Base-by-base conservation (phyloP, 1,284 basidiomycete genomes). In the Lignosus rhinocerotis region DNA sequence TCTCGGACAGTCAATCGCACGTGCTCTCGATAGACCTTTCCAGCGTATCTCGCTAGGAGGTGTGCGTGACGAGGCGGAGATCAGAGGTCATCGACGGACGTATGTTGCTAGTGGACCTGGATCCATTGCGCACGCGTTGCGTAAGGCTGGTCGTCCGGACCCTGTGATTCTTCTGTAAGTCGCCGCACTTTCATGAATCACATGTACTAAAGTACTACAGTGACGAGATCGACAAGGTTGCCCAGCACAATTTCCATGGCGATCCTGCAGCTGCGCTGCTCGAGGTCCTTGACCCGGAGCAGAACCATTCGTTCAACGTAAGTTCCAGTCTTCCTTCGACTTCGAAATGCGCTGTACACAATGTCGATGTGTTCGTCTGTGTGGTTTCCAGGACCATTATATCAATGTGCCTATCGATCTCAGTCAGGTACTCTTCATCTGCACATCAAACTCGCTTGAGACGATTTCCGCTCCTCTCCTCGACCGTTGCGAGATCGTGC, bases 21-120 rank as follows among this genome's bases (percentile, higher is more conserved):
- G 87, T 46, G 90, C 93, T 0, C 80, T 96, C 16, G 80, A 83
- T 55, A 78, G 93, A 58, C 92, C 94, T 0, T 96, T 96, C 82
- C 93, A 94, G 73, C 85, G 94, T 38, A 94, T 96, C 69, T 92
- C 92, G n/a, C 83, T 96, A 1, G 94, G 94, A 41, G 94, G 94
- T 53, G 88, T 96, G 11, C 84, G 92, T 8, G 94, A 96, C 66
- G 94, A 96, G 63, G 93, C 92, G 5, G 94, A 96, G 74, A 94
- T 96, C 67, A 84, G 88, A 59, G 93, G 93, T 14, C 94, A 96
- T 66, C 78, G 94, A 55, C 80, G 94, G 59, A 96, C 94, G n/a
- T 96, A 95, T 66, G 92, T 94, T 25, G 92, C 92, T 9, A 88
- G 90, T 55, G 90, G 91, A 2, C 91, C 94, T 0, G 93, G 94